These are phyloP conservation scores for Globisporangium orthogonon DNA, from an alignment of 352 stramenopile genomes.

Conservation along the genomic window DNA sequence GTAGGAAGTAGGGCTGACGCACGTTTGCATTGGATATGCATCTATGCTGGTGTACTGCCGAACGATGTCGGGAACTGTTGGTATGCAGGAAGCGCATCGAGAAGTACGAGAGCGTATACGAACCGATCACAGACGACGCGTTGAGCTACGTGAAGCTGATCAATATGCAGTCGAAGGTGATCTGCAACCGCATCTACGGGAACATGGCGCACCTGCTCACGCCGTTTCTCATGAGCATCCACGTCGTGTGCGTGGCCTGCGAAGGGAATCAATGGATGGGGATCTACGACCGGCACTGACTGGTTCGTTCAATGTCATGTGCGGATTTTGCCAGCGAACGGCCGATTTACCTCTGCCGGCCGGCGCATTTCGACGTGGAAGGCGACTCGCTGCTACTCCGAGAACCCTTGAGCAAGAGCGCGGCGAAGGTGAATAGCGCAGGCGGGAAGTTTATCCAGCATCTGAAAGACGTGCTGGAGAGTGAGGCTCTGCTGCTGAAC, in stretches of 20 bases:
- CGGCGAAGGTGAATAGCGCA: conserved; percentile 13
- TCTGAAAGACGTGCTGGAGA: conserved; percentile 20
- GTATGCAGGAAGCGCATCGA: conserved; percentile 34
- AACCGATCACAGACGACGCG: conserved; percentile 51
- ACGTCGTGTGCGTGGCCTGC: conserved; percentile 24
- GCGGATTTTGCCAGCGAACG: conserved; percentile 13
- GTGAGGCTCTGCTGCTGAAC: conserved; percentile 5
- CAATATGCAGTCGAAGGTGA: conserved; percentile 56
- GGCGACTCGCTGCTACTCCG: conserved; percentile 18
- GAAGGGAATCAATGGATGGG: not conserved
- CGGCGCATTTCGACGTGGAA: conserved; percentile 26
- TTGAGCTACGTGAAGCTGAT: conserved; percentile 74
- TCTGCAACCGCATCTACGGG: conserved; percentile 46
- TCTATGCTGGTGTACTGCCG: not conserved
- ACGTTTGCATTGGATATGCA: not conserved
- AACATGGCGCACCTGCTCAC: conserved; percentile 41
- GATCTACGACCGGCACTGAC: not conserved
- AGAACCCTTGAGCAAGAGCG: conserved; percentile 9
- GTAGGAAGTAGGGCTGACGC: not conserved
- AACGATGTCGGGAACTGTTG: not conserved
- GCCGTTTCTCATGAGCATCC: conserved; percentile 47
- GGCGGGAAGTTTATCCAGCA: conserved; percentile 20
- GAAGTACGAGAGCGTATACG: conserved; percentile 68
- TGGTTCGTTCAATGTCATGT: no score
- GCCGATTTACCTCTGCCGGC: conserved; percentile 36